Evolutionary conservation across 768 basidiomycete genomes (phyloP).

Genomic region (Termitomyces sp.): DNA sequence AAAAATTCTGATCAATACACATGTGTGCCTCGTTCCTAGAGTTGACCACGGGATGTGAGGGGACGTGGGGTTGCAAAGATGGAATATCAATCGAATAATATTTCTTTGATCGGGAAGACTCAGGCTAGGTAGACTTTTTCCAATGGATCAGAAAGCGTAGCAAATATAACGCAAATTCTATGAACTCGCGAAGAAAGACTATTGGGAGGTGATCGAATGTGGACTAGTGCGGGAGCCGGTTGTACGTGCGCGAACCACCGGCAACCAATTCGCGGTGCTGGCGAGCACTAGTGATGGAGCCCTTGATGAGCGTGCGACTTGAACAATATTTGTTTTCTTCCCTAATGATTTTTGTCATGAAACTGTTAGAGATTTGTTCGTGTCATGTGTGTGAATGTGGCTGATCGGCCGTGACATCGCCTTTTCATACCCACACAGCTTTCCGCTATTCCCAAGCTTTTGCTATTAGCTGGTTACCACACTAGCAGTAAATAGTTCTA

Average conservation of each 20-base stretch:
- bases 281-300: too few relatives aligned
- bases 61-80: not conserved
- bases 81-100: not conserved
- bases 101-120: not conserved
- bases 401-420: not conserved
- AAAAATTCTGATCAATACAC: not conserved
- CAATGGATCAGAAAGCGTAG: not conserved
- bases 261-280: too few relatives aligned
- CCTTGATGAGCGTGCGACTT: too few relatives aligned
- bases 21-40: not conserved
- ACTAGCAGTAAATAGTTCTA: not conserved
- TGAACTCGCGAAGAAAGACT: not conserved
- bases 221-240: too few relatives aligned
- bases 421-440: not conserved
- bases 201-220: too few relatives aligned
- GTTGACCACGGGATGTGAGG: not conserved
- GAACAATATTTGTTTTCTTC: too few relatives aligned
- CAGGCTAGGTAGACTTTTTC: not conserved
- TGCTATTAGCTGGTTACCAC: not conserved
- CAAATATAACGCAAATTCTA: not conserved
- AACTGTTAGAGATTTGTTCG: too few relatives aligned
- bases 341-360: too few relatives aligned
- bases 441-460: not conserved
- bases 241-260: too few relatives aligned
- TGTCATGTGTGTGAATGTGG: not conserved